phyloP scores from a whole-genome alignment of 345 rosid species.

The Citrus medica region DNA sequence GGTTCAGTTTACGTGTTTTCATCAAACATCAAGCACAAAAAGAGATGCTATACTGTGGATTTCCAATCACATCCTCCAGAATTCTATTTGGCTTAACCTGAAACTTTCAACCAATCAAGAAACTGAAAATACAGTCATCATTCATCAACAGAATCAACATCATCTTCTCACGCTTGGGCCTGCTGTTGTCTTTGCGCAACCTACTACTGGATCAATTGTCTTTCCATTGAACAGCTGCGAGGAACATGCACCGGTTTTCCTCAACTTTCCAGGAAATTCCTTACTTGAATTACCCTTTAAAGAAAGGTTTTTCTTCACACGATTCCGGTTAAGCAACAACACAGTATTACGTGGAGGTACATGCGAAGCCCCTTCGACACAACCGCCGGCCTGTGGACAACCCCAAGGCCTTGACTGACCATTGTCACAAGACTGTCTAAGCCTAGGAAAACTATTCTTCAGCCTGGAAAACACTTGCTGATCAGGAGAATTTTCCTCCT shows the following conservation, averaged over 20 bases:
- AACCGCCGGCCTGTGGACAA: constrained; percentile 53
- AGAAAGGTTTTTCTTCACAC: constrained; percentile 45
- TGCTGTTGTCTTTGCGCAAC: constrained; percentile 35
- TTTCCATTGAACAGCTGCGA: constrained; percentile 29
- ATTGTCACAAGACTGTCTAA: constrained; percentile 47
- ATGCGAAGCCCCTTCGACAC: constrained; percentile 57
- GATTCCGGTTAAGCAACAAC: constrained; percentile 47
- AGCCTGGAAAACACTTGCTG: constrained; percentile 22
- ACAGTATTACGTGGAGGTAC: constrained; percentile 44
- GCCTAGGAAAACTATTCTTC: constrained; percentile 37
- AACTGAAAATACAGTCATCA: background rate
- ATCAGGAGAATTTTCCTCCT: constrained; percentile 33
- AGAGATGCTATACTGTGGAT: background rate
- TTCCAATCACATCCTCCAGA: background rate
- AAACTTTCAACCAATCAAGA: background rate
- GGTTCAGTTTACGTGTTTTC: background rate
- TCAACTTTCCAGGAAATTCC: constrained; percentile 51
- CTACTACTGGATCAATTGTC: constrained; percentile 28
- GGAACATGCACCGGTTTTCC: constrained; percentile 32
- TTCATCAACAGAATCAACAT: background rate
- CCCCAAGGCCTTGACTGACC: constrained; percentile 65
- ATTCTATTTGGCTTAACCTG: background rate
- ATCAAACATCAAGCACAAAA: background rate
- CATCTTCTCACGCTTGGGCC: constrained; percentile 17
- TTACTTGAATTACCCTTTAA: constrained; percentile 47